Evolutionary conservation across 2,329 filamentous ascomycete genomes (phyloP).

Genomic region (Calycina herbarum): DNA sequence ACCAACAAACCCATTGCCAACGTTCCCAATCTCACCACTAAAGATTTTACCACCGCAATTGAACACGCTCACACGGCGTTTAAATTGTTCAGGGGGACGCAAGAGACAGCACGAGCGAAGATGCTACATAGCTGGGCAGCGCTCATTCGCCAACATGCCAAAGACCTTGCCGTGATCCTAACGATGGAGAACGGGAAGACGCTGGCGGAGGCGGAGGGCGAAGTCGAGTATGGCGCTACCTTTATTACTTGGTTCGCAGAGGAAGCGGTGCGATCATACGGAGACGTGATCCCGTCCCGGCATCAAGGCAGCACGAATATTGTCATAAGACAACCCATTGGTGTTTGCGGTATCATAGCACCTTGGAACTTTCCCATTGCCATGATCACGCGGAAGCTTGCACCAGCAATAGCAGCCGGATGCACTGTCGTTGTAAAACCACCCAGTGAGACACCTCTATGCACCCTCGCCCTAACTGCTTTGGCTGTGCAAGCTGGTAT

Average conservation of each 20-base stretch:
- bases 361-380: slow-evolving; percentile 54
- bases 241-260: too few relatives aligned
- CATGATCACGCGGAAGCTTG: slow-evolving; percentile 49
- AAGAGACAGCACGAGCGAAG: too few relatives aligned
- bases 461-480: slow-evolving; percentile 73
- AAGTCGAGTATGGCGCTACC: too few relatives aligned
- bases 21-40: too few relatives aligned
- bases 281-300: slow-evolving; percentile 19
- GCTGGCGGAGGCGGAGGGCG: slow-evolving; percentile 67
- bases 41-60: too few relatives aligned
- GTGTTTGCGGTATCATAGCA: slow-evolving; percentile 24
- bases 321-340: slow-evolving; percentile 25
- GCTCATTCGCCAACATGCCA: too few relatives aligned
- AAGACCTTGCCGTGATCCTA: slow-evolving; percentile 79
- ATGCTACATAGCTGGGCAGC: too few relatives aligned
- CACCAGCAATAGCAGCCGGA: slow-evolving; percentile 73
- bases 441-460: slow-evolving; percentile 74
- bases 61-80: too few relatives aligned
- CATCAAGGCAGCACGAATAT: slow-evolving; percentile 15
- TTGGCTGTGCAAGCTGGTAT: slow-evolving; percentile 75
- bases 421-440: slow-evolving; percentile 82
- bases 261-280: slow-evolving; percentile 35
- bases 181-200: slow-evolving; percentile 92
- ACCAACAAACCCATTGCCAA: too few relatives aligned
- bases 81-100: too few relatives aligned